Evolutionary conservation across 306 rosid species (phyloP), one percentile per base, ranked within the genome.

Genomic region (Lathyrus oleraceus): DNA sequence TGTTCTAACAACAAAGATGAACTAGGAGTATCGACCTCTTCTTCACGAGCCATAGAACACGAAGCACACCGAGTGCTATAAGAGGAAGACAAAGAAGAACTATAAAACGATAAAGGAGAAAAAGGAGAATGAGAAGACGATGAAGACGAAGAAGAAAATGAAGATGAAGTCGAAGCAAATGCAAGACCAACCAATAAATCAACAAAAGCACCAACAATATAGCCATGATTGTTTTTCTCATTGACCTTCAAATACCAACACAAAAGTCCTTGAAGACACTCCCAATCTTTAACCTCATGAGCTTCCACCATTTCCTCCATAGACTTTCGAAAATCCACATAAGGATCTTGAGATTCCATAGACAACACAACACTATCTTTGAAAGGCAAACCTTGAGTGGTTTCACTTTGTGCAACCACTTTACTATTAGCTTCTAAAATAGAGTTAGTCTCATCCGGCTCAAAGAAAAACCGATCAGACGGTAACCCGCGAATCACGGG

Each of bases 221-320:
- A 88, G 0, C 80, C 86, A 67, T 88, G 98, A 16, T 85, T 93
- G 48, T 19, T 56, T 57, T 85, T 85, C 0, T 76, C 90, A 56
- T 93, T 90, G 4, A 81, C 84, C 70, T 47, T 85, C 89, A 93
- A 78, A 67, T 90, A 93, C 81, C 98, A 93, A 66, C 85, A 63
- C 38, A 93, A 47, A 53, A 93, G 96, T 75, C 83, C 81, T 40
- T 93, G 94, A 7, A 93, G 88, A 30, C 81, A 68, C 23, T 90
- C 92, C 90, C 88, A 87, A 9, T 87, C 88, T 30, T 84, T 85
- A 43, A 93, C 81, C 0, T 78, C 89, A 23, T 78, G 88, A 45
- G 98, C 91, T 54, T 86, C 92, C 5, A 93, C 92, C 89, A 93
- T 93, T 66, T 90, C 98, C 73, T 90, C 89, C 98, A 93, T 93